These are phyloP conservation scores for Aspergillus sp. DNA, from an alignment of 2,329 filamentous ascomycete species.

Conservation along the genomic window DNA sequence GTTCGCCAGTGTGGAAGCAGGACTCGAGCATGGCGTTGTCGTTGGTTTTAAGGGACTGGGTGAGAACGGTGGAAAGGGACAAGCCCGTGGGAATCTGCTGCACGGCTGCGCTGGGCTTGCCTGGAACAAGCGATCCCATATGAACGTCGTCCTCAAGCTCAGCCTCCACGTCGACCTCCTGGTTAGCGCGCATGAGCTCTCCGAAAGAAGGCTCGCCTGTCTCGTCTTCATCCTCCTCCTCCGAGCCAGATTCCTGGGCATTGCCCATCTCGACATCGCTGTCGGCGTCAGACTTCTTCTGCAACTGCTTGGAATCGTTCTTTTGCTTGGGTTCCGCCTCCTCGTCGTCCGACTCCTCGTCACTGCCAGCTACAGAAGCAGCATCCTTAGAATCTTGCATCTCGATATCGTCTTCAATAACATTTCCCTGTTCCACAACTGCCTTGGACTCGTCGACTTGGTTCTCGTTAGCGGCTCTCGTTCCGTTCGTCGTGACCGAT, in stretches of 20 bases:
- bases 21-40: constrained; percentile 88
- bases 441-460: constrained; percentile 61
- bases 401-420: constrained; percentile 48
- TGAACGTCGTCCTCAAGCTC: constrained; percentile 49
- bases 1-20: constrained; percentile 79
- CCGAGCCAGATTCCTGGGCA: constrained; percentile 34
- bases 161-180: constrained; percentile 71
- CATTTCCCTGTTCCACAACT: constrained; percentile 53
- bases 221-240: constrained; percentile 43
- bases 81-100: constrained; percentile 68
- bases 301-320: constrained; percentile 21
- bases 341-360: constrained; percentile 24
- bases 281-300: constrained; percentile 19
- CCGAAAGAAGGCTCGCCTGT: constrained; percentile 73
- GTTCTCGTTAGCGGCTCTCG: constrained; percentile 52
- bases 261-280: constrained; percentile 37
- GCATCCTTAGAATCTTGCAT: constrained; percentile 42
- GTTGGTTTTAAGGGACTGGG: constrained; percentile 89
- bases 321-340: constrained; percentile 21
- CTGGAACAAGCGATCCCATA: constrained; percentile 48
- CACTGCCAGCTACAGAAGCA: constrained; percentile 30
- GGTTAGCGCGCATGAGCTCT: constrained; percentile 72
- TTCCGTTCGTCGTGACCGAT: constrained; percentile 55
- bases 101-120: constrained; percentile 47
- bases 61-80: constrained; percentile 87